Conservation (phyloP, 169 alveolate genomes). For the Cryptosporidium ryanae region DNA sequence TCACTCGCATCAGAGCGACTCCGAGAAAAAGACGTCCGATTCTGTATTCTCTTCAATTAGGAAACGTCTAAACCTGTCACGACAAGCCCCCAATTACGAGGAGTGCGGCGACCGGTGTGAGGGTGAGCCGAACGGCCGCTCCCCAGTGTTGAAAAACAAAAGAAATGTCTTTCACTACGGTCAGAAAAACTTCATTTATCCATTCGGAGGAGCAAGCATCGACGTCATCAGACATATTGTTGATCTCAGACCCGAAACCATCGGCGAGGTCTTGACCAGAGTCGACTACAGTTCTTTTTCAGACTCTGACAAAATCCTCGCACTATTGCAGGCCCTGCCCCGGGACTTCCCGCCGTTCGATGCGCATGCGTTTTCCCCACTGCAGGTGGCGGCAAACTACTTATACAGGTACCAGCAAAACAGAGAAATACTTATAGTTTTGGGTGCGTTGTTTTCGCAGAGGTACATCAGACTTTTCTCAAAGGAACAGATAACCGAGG, state of each 20-base stretch:
- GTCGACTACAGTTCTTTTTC: constrained; percentile 30
- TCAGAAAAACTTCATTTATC: not conserved
- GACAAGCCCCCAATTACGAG: not conserved
- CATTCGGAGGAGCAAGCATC: constrained; percentile 65
- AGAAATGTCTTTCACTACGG: not conserved
- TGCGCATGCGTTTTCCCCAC: constrained; percentile 50
- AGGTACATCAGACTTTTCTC: constrained; percentile 30
- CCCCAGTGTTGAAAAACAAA: not conserved
- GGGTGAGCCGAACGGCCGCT: too few relatives aligned
- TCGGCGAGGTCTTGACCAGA: constrained; percentile 59
- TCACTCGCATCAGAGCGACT: not conserved
- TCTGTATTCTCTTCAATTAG: not conserved
- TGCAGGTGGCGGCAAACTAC: constrained; percentile 43
- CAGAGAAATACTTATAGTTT: constrained; percentile 39
- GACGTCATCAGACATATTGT: constrained; percentile 36
- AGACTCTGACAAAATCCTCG: constrained; percentile 19
- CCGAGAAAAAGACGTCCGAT: too few relatives aligned
- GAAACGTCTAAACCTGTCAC: not conserved
- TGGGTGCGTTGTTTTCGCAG: constrained; percentile 33
- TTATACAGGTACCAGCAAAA: constrained; percentile 32
- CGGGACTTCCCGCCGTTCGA: constrained; percentile 46
- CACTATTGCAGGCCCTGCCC: constrained; percentile 59
- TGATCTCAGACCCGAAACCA: constrained; percentile 64
- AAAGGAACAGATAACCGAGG: constrained; percentile 23
- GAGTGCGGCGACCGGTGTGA: too few relatives aligned